phyloP scores from a whole-genome alignment of 106 monocot species.

The Dendrobium nobile region DNA sequence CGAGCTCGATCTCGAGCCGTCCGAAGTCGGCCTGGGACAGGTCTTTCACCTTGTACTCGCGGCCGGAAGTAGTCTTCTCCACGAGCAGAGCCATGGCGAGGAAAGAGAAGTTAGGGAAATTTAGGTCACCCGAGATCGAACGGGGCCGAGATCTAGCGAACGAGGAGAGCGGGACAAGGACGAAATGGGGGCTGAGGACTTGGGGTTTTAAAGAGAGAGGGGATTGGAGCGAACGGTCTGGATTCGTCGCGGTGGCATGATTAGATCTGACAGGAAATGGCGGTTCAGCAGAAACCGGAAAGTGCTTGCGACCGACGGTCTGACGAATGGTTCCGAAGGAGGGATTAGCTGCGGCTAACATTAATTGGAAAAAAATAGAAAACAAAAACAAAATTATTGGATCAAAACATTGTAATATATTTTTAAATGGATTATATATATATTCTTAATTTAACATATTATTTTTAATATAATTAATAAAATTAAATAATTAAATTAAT shows the following conservation, averaged over 20 bases:
- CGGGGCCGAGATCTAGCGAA: not conserved
- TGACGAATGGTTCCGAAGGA: too few species aligned
- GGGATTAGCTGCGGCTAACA: too few species aligned
- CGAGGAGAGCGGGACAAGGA: not conserved
- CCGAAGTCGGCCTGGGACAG: conserved; percentile 75
- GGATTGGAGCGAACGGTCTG: not conserved
- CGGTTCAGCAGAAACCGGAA: not conserved
- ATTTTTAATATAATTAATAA: too few species aligned
- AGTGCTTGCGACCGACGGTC: not conserved
- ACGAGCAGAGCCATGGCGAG: conserved; percentile 36
- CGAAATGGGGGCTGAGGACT: not conserved
- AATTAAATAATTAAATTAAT: too few species aligned
- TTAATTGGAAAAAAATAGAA: too few species aligned
- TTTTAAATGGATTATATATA: too few species aligned
- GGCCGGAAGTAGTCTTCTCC: conserved; percentile 61
- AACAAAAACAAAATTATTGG: too few species aligned
- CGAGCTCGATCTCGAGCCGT: conserved; percentile 74
- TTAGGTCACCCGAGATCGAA: not conserved
- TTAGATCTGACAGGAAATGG: not conserved
- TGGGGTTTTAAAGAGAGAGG: not conserved
- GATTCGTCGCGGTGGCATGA: not conserved
- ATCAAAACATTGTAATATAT: too few species aligned
- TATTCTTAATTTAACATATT: too few species aligned
- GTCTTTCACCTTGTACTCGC: conserved; percentile 82
- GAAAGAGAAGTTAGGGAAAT: not conserved